A percentile compares a stretch with the other conserved stretches of the same genome.
phyloP scores from a whole-genome alignment of 768 basidiomycete species.

The Gloeopeniophorella convolvens region DNA sequence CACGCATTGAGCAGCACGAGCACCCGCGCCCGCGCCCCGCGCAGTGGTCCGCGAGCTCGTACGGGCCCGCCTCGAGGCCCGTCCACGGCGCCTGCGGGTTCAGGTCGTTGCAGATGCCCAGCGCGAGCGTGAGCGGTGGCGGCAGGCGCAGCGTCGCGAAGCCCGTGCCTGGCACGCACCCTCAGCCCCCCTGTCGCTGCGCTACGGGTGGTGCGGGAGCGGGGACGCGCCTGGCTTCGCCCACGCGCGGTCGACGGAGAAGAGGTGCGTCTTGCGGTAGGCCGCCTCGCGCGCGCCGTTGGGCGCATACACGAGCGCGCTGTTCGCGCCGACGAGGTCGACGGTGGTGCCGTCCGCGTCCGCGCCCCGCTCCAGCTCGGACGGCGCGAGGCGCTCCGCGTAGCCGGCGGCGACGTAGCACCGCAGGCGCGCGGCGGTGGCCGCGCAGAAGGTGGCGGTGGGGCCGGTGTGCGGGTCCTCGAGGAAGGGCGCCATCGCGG shows the following conservation, averaged over 20 bases:
- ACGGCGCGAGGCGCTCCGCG: conserved; percentile 45
- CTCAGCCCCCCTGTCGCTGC: background rate
- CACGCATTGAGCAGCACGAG: conserved; percentile 76
- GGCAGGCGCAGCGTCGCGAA: conserved; percentile 59
- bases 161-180: conserved; percentile 74
- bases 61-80: conserved; percentile 51
- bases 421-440: conserved; percentile 53
- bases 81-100: conserved; percentile 44
- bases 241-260: conserved; percentile 73
- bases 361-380: conserved; percentile 22
- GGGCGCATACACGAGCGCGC: conserved; percentile 62
- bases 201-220: no score
- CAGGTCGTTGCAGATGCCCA: conserved; percentile 90
- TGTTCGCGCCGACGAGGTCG: conserved; percentile 54
- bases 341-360: conserved; percentile 18
- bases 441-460: conserved; percentile 67
- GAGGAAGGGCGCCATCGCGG: conserved; percentile 63
- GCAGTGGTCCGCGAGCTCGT: conserved; percentile 70
- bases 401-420: conserved; percentile 80
- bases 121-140: conserved; percentile 48
- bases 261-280: conserved; percentile 83
- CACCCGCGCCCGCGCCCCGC: conserved; percentile 44
- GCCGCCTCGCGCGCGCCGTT: conserved; percentile 55
- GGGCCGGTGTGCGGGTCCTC: conserved; percentile 66
- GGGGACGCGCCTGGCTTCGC: conserved; percentile 67